Conservation (phyloP, 176 grass and related monocot genomes). For the Dactylis glomerata region DNA sequence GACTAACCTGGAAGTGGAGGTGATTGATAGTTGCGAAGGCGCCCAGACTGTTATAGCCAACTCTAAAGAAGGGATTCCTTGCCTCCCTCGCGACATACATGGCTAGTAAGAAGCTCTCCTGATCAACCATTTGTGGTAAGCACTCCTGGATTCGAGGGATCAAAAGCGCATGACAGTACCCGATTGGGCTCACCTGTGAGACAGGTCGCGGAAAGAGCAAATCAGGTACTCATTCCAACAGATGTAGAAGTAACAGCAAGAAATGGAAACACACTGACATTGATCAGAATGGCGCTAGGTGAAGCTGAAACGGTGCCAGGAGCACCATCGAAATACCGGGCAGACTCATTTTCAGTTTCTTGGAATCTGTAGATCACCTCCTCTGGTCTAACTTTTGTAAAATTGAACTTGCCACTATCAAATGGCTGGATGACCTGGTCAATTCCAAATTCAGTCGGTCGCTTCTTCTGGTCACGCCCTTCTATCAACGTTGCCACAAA, state of each 20-base stretch:
- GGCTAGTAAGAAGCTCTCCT: slow-evolving; percentile 51
- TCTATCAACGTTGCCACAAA: slow-evolving; percentile 70
- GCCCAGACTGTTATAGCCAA: slow-evolving; percentile 74
- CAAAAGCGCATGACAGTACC: slow-evolving; percentile 66
- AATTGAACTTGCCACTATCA: slow-evolving; percentile 57
- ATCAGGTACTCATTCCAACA: not conserved
- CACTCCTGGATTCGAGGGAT: slow-evolving; percentile 45
- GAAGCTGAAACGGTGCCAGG: slow-evolving; percentile 29
- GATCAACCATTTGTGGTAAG: slow-evolving; percentile 59
- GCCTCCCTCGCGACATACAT: slow-evolving; percentile 57
- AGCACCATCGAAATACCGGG: slow-evolving; percentile 26
- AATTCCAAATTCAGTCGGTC: slow-evolving; percentile 79
- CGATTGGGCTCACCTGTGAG: slow-evolving; percentile 65
- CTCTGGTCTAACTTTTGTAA: slow-evolving; percentile 47
- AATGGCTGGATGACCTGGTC: slow-evolving; percentile 70
- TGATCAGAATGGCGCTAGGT: slow-evolving; percentile 59
- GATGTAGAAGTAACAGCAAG: not conserved
- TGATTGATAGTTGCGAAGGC: slow-evolving; percentile 75
- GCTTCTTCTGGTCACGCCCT: slow-evolving; percentile 86
- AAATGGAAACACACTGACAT: slow-evolving; percentile 27
- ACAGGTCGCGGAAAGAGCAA: not conserved
- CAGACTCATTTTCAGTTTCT: slow-evolving; percentile 30
- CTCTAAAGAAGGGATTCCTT: slow-evolving; percentile 45
- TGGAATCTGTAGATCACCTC: slow-evolving; percentile 56
- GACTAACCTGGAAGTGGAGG: slow-evolving; percentile 75